Conservation (phyloP, 2,329 filamentous ascomycete genomes). For the Fusarium lyarnte region DNA sequence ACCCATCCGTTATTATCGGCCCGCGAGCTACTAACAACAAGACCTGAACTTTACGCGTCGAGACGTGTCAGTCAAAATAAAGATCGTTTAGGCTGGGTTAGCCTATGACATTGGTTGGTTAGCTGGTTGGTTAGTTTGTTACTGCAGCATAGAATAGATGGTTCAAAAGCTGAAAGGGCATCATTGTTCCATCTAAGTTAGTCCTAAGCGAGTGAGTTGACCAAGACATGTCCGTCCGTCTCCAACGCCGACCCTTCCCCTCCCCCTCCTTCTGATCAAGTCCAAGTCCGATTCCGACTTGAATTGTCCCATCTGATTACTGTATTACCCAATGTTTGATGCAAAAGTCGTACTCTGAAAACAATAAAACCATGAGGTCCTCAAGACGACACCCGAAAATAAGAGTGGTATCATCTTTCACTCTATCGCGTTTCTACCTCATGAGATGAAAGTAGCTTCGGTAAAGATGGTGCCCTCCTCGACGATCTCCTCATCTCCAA, state of each 20-base stretch:
- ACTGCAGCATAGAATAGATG: neutral
- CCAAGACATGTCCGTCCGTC: conserved; percentile 39
- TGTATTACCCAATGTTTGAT: conserved; percentile 43
- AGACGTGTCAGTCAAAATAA: conserved; percentile 22
- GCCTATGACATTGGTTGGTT: neutral
- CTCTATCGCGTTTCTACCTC: conserved; percentile 42
- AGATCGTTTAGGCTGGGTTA: neutral
- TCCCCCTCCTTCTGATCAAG: conserved; percentile 20
- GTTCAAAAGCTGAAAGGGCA: conserved; percentile 30
- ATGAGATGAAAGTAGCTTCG: conserved; percentile 97
- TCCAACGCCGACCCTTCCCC: conserved; percentile 43
- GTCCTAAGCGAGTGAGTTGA: conserved; percentile 42
- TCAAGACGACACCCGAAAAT: neutral
- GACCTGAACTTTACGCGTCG: conserved; percentile 11
- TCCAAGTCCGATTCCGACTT: neutral
- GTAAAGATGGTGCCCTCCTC: conserved; percentile 84
- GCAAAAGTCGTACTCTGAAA: conserved; percentile 34
- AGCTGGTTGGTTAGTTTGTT: neutral
- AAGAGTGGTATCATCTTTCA: neutral
- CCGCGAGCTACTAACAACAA: conserved; percentile 12
- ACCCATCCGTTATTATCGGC: conserved; percentile 21
- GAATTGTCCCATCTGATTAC: conserved; percentile 31
- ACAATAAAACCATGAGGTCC: neutral
- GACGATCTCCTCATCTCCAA: conserved; percentile 79
- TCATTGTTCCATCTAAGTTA: conserved; percentile 39